phyloP scores from a whole-genome alignment of 1,284 basidiomycete genomes.

The Ceratobasidium sp. region DNA sequence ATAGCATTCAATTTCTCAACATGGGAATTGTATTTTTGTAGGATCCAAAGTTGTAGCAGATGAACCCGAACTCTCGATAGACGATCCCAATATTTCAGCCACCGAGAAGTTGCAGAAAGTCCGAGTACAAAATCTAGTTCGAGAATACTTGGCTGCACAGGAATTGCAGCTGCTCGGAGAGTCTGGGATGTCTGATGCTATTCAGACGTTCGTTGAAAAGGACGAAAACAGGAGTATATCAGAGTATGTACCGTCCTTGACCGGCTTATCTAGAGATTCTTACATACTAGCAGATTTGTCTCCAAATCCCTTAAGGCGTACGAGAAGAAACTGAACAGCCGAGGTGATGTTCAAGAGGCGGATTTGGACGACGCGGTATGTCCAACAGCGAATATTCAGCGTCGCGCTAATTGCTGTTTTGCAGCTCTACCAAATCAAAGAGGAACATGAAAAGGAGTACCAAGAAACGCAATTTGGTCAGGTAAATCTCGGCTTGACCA shows the following conservation, averaged over 20 bases:
- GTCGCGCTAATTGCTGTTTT: slow-evolving; percentile 13
- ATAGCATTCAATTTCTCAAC: slow-evolving; percentile 2
- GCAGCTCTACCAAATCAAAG: slow-evolving; percentile 73
- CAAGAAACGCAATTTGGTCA: slow-evolving; percentile 52
- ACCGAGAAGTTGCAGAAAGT: slow-evolving; percentile 76
- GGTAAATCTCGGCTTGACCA: slow-evolving; percentile 13
- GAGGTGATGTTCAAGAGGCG: slow-evolving; percentile 75
- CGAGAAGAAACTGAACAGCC: slow-evolving; percentile 71
- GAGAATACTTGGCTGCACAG: slow-evolving; percentile 89
- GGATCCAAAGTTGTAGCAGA: slow-evolving; percentile 68
- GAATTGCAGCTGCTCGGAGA: slow-evolving; percentile 88
- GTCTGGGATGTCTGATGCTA: slow-evolving; percentile 88
- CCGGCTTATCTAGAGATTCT: neutral
- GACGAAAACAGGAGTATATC: slow-evolving; percentile 92
- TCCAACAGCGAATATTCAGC: slow-evolving; percentile 41
- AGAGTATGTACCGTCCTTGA: slow-evolving; percentile 63
- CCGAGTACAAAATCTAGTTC: slow-evolving; percentile 81
- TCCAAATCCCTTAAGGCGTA: slow-evolving; percentile 77
- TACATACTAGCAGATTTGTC: neutral
- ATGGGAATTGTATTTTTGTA: slow-evolving; percentile 1
- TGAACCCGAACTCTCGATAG: slow-evolving; percentile 76
- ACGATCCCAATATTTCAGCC: slow-evolving; percentile 71
- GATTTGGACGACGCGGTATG: slow-evolving; percentile 78
- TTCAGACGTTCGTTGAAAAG: slow-evolving; percentile 94
- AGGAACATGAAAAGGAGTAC: slow-evolving; percentile 72